A percentile compares a stretch with the other conserved stretches of the same genome.
phyloP scores from a whole-genome alignment of 2,329 filamentous ascomycete species.

The Claviceps pazoutovae region DNA sequence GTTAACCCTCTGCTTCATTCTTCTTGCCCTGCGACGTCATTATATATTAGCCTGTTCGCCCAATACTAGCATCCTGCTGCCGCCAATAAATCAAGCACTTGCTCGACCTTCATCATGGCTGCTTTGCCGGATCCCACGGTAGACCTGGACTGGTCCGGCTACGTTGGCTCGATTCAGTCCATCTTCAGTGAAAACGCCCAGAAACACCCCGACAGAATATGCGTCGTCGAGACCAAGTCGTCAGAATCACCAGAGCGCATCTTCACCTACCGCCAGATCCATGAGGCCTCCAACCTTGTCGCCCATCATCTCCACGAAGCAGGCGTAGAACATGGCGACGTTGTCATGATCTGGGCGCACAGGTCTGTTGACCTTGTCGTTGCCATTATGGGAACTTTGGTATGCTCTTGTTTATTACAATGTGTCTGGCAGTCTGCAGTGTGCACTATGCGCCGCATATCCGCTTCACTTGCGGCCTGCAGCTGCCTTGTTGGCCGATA shows the following conservation, averaged over 20 bases:
- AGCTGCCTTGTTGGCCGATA: too few species aligned
- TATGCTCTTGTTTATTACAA: neutral
- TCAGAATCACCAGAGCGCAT: slow-evolving; percentile 38
- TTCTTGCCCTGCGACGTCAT: neutral
- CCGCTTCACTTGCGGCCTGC: neutral
- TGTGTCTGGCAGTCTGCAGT: neutral
- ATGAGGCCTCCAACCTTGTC: slow-evolving; percentile 68
- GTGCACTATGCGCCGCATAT: neutral
- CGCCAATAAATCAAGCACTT: neutral
- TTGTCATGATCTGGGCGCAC: slow-evolving; percentile 86
- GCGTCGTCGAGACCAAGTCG: slow-evolving; percentile 34
- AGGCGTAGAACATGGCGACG: slow-evolving; percentile 66
- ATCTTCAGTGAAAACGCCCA: slow-evolving; percentile 54
- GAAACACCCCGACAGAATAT: slow-evolving; percentile 46
- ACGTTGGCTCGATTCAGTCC: slow-evolving; percentile 51
- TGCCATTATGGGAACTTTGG: slow-evolving; percentile 63
- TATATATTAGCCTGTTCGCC: neutral
- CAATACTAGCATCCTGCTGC: neutral
- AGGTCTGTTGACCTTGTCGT: slow-evolving; percentile 51
- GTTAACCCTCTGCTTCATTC: neutral
- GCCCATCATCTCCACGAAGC: slow-evolving; percentile 64
- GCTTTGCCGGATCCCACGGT: slow-evolving; percentile 48
- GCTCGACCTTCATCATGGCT: slow-evolving; percentile 1
- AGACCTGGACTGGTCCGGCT: slow-evolving; percentile 55
- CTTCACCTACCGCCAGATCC: slow-evolving; percentile 78